These are phyloP conservation scores for Lavandula angustifolia DNA, from an alignment of 257 asterid species.

Conservation along the genomic window DNA sequence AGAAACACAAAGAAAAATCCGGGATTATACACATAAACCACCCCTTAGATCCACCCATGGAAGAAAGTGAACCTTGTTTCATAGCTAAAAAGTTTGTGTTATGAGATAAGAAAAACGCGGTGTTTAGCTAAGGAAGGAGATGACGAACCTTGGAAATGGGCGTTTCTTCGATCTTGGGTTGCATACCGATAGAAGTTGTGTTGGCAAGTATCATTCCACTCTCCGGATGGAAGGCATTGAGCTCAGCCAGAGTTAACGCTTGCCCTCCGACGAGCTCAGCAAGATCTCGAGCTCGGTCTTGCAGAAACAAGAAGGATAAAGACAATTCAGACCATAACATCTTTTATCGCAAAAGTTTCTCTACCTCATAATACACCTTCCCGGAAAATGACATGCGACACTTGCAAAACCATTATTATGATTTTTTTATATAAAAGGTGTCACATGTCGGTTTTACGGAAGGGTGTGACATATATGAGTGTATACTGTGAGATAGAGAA, in stretches of 20 bases:
- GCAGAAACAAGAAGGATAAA: constrained; percentile 10
- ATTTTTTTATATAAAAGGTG: no score
- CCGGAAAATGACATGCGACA: no score
- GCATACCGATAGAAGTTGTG: constrained; percentile 98
- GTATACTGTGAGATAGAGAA: no score
- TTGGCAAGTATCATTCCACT: constrained; percentile 92
- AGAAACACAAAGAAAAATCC: no score
- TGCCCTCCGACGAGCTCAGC: constrained; percentile 79
- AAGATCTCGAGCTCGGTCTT: constrained; percentile 85
- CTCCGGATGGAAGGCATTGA: constrained; percentile 75
- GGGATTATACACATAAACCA: no score
- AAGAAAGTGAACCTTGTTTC: background rate
- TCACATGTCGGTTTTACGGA: no score
- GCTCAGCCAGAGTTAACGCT: constrained; percentile 75
- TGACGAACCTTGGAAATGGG: constrained; percentile 78
- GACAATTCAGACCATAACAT: background rate
- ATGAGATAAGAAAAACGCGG: background rate
- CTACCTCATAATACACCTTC: no score
- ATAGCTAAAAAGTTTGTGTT: background rate
- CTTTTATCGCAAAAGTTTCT: no score
- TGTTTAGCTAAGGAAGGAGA: constrained; percentile 14
- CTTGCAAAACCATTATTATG: no score
- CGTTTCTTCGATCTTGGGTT: constrained; percentile 83
- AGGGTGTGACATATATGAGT: no score
- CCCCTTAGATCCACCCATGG: no score